phyloP scores from a whole-genome alignment of 306 rosid species.

The Vachellia collinsii region DNA sequence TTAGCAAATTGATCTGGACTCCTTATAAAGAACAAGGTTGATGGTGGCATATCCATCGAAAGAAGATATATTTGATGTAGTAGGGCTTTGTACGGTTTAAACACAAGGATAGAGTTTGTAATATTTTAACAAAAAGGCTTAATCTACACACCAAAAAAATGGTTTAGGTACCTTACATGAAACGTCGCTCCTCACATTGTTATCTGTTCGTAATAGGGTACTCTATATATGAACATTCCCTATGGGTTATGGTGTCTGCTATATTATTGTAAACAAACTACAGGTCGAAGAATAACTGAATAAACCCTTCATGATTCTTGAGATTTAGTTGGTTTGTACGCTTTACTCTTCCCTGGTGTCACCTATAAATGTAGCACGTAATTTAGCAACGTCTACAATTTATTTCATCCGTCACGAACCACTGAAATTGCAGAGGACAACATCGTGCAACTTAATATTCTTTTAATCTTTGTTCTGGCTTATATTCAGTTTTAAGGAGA shows the following conservation, averaged over 20 bases:
- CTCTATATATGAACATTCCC: neutral
- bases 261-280: neutral
- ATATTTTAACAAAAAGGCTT: neutral
- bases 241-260: neutral
- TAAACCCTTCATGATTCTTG: neutral
- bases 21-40: conserved; percentile 71
- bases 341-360: neutral
- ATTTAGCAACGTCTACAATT: neutral
- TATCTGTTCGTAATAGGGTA: neutral
- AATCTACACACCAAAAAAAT: no score
- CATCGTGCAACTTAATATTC: no score
- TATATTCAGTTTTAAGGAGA: neutral
- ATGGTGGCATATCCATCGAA: neutral
- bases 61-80: neutral
- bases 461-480: neutral
- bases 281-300: conserved; percentile 5
- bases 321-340: neutral
- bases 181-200: neutral
- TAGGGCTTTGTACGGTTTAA: conserved; percentile 36
- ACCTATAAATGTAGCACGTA: no score
- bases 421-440: neutral
- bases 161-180: neutral
- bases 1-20: conserved; percentile 68
- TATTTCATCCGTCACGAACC: neutral
- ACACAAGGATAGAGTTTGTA: conserved; percentile 9